Evolutionary conservation across 768 basidiomycete genomes (phyloP).

Genomic region (Pholiota microspora): DNA sequence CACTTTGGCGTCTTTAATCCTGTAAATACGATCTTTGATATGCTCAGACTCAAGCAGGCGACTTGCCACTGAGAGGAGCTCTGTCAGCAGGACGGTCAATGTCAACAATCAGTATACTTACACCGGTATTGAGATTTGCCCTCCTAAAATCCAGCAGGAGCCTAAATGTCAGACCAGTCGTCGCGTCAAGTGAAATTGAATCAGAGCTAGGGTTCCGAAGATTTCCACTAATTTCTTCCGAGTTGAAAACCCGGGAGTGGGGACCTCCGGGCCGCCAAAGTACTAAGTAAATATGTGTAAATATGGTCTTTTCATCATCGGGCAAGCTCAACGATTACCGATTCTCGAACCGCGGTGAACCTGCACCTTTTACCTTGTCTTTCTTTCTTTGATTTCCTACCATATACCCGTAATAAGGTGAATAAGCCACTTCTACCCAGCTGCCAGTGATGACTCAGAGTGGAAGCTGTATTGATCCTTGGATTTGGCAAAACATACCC

Average conservation of each 20-base stretch:
- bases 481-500: slow-evolving; percentile 16
- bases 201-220: no score
- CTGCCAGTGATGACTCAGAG: slow-evolving; percentile 81
- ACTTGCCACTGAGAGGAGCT: background rate
- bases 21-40: background rate
- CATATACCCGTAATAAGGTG: slow-evolving; percentile 2
- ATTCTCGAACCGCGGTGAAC: background rate
- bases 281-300: background rate
- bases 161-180: no score
- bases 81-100: background rate
- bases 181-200: no score
- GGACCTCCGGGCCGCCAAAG: no score
- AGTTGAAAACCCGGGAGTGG: no score
- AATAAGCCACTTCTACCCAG: background rate
- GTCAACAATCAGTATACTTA: background rate
- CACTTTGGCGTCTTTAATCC: background rate
- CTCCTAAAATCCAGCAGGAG: background rate
- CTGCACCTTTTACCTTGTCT: background rate
- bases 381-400: background rate
- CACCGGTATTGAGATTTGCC: background rate
- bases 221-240: background rate
- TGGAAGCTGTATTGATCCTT: slow-evolving; percentile 83
- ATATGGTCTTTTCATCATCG: background rate
- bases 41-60: background rate
- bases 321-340: background rate